Base-by-base conservation (phyloP, 1,284 basidiomycete species). In the Trichosporon coremiiforme region DNA sequence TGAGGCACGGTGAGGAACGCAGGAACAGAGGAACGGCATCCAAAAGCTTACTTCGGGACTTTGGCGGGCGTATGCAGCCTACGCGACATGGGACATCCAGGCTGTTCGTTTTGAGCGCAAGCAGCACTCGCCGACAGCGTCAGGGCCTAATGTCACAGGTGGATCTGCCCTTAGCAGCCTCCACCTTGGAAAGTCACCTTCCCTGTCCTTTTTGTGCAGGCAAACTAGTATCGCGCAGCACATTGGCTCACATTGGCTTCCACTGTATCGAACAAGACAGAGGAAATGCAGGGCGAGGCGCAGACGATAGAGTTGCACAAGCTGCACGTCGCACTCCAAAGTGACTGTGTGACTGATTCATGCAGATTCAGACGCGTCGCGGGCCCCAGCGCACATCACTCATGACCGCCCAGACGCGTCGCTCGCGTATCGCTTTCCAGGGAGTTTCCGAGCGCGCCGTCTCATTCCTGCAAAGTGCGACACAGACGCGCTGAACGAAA, bases 11-110 rank as follows among this genome's bases (percentile, higher is more conserved):
- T 22, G 47, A 53, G 47, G 47, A 53, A 53, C 47, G 47, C 41
- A 45, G 41, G 41, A 45, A 45, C 41, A n/a, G 47, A 53, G 47
- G 47, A 53, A 53, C 47, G 47, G 47, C 47, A 53, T 53, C n/a
- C 47, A 22, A 22, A 53, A 53, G 47, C 20, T 53, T 53, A 53
- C 6, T 6, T 7, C n/a, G 47, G n/a, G 3, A 20, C 36, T 38
- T 33, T 17, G 45, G 12, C n/a, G 3, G 47, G 47, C 41, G 41
- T 45, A 45, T 15, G 41, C 47, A 53, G n/a, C 47, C 20, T 8
- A 6, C 47, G 1, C 20, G 20, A 53, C 47, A 53, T 53, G 47
- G 20, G 47, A 53, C 47, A 53, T 22, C 20, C 47, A 53, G 47
- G 47, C 41, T 17, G 15, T n/a, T 45, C 41, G 41, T 45, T 45